Base-by-base conservation (phyloP, 345 rosid species). In the Noccaea caerulescens region DNA sequence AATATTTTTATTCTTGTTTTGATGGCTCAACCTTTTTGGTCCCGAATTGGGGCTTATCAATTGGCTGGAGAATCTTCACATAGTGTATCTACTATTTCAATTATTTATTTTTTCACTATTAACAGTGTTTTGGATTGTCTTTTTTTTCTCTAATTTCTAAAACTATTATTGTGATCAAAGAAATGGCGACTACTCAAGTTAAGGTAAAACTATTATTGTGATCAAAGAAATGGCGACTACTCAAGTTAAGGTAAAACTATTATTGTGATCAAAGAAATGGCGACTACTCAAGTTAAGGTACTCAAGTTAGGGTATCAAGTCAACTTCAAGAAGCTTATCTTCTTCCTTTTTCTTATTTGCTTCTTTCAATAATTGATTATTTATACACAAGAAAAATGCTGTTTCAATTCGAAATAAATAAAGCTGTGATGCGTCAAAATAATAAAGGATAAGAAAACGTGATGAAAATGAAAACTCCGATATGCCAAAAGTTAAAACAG, bases 21-120 rank as follows among this genome's bases (percentile, higher is more conserved):
- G 71, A 56, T 69, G 71, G 75, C 61, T 76, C 0, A 32, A 43
- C 66, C 5, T 9, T 63, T 56, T 63, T 55, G 54, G 79, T 63
- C 54, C 42, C 66, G 38, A 16, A 66, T 51, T 42, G 54, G 60
- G 13, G 37, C 44, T 18, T 25, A 27, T n/a, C 51, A 23, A 67
- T 50, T 66, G 72, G 68, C 47, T 42, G 50, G 63, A 75, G 20
- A 68, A 67, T 42, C 12, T 43, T 57, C 11, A 10, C 10, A 23
- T 10, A 10, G 62, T 56, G 25, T 59, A 7, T 33, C 6, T 8
- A 16, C 13, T 57, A 5, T 58, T 16, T 39, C 16, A 38, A 2
- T 14, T 56, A 4, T 8, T 1, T 10, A 56, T n/a, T 18, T 32
- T 16, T 30, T 16, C 16, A 27, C 11, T 49, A 50, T 32, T 20